Evolutionary conservation across 495 filamentous ascomycete genomes (phyloP).

Genomic region (Penicillium lagena): DNA sequence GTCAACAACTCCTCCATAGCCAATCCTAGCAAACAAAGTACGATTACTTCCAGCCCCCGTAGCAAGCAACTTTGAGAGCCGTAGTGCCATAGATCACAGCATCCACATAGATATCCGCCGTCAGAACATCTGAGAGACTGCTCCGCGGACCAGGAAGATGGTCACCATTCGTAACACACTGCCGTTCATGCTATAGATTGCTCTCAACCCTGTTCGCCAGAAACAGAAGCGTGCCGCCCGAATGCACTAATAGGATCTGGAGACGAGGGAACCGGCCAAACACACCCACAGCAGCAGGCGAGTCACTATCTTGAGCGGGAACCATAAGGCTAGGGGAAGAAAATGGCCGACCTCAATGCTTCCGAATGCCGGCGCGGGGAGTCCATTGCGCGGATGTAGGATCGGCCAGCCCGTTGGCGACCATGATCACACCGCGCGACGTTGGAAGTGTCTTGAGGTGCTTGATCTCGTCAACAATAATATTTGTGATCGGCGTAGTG

Average conservation of each 20-base stretch:
- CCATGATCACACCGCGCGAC: conserved; percentile 81
- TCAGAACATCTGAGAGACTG: conserved; percentile 71
- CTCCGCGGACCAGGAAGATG: conserved; percentile 44
- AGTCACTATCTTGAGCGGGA: conserved; percentile 86
- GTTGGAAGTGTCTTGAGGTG: conserved; percentile 53
- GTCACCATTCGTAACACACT: conserved; percentile 48
- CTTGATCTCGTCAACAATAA: conserved; percentile 56
- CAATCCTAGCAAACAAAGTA: conserved; percentile 62
- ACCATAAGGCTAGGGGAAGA: conserved; percentile 78
- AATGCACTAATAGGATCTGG: conserved; percentile 76
- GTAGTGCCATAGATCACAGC: conserved; percentile 77
- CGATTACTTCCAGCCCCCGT: conserved; percentile 51
- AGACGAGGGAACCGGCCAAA: conserved; percentile 74
- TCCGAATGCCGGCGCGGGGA: conserved; percentile 75
- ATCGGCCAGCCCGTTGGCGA: conserved; percentile 84
- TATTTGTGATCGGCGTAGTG: conserved; percentile 52
- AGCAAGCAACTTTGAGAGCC: conserved; percentile 67
- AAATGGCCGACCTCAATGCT: conserved; percentile 76
- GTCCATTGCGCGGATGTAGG: conserved; percentile 89
- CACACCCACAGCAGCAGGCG: conserved; percentile 79
- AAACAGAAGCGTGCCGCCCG: conserved; percentile 83
- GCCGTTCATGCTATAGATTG: conserved; percentile 77
- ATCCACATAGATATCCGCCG: conserved; percentile 85
- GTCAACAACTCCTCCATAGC: not conserved
- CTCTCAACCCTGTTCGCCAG: conserved; percentile 84